Evolutionary conservation across 371 early-diverging fungal species (phyloP), one percentile per base, ranked within the genome.

Genomic region (Syncephalastrum monosporum): DNA sequence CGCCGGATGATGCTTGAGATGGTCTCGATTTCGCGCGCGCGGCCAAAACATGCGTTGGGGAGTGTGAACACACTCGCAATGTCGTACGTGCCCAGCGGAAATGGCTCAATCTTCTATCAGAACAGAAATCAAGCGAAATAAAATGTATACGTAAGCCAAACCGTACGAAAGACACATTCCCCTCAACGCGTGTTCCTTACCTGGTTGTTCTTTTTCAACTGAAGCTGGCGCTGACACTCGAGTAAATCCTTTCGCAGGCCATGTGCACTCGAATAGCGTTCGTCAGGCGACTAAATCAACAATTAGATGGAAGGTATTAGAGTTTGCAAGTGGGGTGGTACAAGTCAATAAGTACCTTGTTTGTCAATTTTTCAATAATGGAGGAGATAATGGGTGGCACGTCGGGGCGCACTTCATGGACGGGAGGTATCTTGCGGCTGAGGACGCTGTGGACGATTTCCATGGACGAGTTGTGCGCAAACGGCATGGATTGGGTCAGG

Each of bases 341-440:
- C 19, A 25, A 27, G 27, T 27, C 27, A 50, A 3, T 4, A 12
- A 24, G 33, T 63, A 83, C 84, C 75, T 84, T 84, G 55, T 72
- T 76, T 0, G 84, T 82, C 59, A 84, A 62, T 55, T 84, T 84
- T 47, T 80, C 74, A 59, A 84, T 75, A 27, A 84, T 82, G 25
- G 56, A 53, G 8, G 80, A 81, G 17, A 82, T 63, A 12, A 72
- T 53, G 1, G 64, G 56, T 25, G 84, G 84, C n/a, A 77, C 67
- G 33, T 81, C 79, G 3, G 78, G 57, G 7, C 75, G 67, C 2
- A 78, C 71, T 52, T 72, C 60, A 17, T 74, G 71, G 16, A 81
- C 63, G 7, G 68, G 60, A 0, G 84, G 82, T 6, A 82, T 64
- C 49, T 76, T 77, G 27, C 70, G 74, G 47, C 75, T 77, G 4